These are phyloP conservation scores for Setaria viridis DNA, from an alignment of 202 grass and related monocot genomes.

Conservation along the genomic window DNA sequence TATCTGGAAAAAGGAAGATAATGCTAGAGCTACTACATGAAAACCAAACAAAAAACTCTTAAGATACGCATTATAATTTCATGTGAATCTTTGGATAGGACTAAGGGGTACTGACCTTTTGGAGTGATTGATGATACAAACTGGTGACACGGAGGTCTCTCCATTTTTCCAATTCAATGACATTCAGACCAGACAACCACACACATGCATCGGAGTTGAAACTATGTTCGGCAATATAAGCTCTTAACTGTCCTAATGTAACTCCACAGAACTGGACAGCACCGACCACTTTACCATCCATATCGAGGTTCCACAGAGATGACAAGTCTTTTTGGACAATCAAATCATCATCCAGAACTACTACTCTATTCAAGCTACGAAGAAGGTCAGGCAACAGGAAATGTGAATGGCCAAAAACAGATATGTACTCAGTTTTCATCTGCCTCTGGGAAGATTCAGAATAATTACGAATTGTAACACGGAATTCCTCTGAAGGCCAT, in stretches of 20 bases:
- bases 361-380: constrained; percentile 69
- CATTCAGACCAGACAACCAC: constrained; percentile 88
- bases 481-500: constrained; percentile 77
- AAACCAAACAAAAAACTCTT: neutral
- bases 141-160: constrained; percentile 65
- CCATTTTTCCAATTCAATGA: constrained; percentile 89
- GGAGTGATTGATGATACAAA: constrained; percentile 50
- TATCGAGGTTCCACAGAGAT: constrained; percentile 73
- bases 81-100: neutral
- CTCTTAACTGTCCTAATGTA: constrained; percentile 72
- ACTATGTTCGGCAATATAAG: constrained; percentile 52
- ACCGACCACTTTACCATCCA: constrained; percentile 75
- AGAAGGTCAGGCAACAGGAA: constrained; percentile 88
- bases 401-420: constrained; percentile 81
- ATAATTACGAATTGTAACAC: constrained; percentile 60
- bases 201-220: constrained; percentile 61
- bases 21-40: neutral
- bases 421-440: constrained; percentile 84
- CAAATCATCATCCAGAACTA: constrained; percentile 94
- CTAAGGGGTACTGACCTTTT: constrained; percentile 59
- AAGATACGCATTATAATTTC: neutral
- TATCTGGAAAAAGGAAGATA: neutral
- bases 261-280: constrained; percentile 78
- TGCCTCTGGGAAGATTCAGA: constrained; percentile 44
- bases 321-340: constrained; percentile 89